Base-by-base conservation (phyloP, 176 grass and related monocot species). In the Oryza australiensis region DNA sequence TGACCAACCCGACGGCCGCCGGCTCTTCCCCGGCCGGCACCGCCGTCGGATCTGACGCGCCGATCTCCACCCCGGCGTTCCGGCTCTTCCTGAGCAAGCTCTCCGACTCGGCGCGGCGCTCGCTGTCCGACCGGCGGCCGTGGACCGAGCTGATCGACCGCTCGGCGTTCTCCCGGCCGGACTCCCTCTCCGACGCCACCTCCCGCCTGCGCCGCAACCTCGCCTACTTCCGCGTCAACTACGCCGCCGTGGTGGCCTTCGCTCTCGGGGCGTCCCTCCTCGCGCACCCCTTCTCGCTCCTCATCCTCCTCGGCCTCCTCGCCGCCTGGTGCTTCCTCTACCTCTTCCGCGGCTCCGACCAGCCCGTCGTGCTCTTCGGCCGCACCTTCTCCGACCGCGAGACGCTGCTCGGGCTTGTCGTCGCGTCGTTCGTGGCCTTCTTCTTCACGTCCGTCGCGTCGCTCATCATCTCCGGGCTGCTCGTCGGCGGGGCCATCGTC, bases 171-270 rank as follows among this genome's bases (percentile, higher is more conserved):
- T 88, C 93, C 27, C 86, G 89, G 33, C 96, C 96, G 51, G 96
- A 95, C 22, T 93, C 93, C 45, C 38, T 99, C 82, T 78, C 96
- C 43, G 96, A 99, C 68, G 93, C 96, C 77, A 76, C 93, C 41
- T 92, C 93, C n/a, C 96, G 93, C 87, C 85, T 99, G 75, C 90
- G 96, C 63, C 94, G 92, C 89, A 99, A 99, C 74, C 91, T 99
- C 73, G 70, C 90, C 79, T 99, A 99, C 83, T 99, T 99, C 80
- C 96, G 96, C 82, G 89, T 99, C 64, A 99, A 99, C 89, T 99
- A 99, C 87, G 85, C 91, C 82, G 89, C 96, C 79, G 66, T 99
- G 30, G 84, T 95, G 38, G 90, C 91, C 67, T 87, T 88, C 26
- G 74, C 83, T 59, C 93, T 99, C 22, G 93, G 77, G 10, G 76